Evolutionary conservation across 306 rosid species (phyloP).

Genomic region (Medicago arabica): DNA sequence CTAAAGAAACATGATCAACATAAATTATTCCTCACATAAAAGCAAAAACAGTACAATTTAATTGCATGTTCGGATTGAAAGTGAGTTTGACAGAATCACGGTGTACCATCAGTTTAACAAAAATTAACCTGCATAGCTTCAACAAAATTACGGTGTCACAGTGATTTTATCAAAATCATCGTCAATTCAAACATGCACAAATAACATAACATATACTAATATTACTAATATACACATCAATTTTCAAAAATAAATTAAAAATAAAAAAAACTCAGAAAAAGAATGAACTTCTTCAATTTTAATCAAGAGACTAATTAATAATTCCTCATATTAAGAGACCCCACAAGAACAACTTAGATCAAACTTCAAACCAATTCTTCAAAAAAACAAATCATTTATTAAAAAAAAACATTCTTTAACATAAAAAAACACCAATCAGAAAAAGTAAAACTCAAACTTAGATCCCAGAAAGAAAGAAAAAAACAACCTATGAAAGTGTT

Average conservation of each 20-base stretch:
- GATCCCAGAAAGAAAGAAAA: slow-evolving; percentile 14
- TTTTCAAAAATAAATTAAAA: not conserved
- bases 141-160: not conserved
- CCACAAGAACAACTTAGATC: slow-evolving; percentile 42
- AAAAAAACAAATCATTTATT: slow-evolving; percentile 30
- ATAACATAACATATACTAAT: not conserved
- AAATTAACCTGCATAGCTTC: not conserved
- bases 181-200: not conserved
- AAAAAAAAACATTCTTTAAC: not conserved
- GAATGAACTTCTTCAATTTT: not conserved
- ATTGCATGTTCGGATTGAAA: not conserved
- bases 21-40: not conserved
- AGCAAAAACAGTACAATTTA: not conserved
- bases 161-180: not conserved
- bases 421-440: slow-evolving; percentile 16
- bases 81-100: not conserved
- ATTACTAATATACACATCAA: not conserved
- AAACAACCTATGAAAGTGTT: slow-evolving; percentile 21
- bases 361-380: slow-evolving; percentile 31
- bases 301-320: slow-evolving; percentile 15
- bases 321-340: slow-evolving; percentile 35
- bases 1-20: slow-evolving; percentile 17
- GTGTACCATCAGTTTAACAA: not conserved
- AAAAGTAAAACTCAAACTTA: not conserved
- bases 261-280: not conserved